Conservation (phyloP, 805 yeast genomes). For the Citeromyces nyonsensis region DNA sequence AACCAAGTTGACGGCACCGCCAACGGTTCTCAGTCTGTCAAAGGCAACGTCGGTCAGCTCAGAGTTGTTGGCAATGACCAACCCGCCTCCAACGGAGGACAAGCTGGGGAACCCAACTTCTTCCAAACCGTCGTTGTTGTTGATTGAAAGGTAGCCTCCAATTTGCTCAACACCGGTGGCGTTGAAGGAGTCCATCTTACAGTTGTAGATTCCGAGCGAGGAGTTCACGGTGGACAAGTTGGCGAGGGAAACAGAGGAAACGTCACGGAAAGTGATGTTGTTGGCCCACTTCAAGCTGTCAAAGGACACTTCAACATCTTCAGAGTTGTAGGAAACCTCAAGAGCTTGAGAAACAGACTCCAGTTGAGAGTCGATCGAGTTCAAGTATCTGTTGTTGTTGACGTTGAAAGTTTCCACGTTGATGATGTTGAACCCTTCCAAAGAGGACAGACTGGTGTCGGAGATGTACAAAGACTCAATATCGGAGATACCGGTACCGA, state of each 20-base stretch:
- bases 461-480: constrained; percentile 59
- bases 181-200: constrained; percentile 41
- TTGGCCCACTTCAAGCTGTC: constrained; percentile 71
- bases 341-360: constrained; percentile 60
- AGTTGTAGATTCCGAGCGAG: constrained; percentile 68
- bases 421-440: constrained; percentile 44
- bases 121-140: constrained; percentile 59
- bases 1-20: constrained; percentile 73
- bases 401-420: constrained; percentile 48
- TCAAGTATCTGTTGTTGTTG: constrained; percentile 81
- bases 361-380: constrained; percentile 56
- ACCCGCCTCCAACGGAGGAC: constrained; percentile 81
- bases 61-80: constrained; percentile 77
- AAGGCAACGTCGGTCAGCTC: constrained; percentile 49
- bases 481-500: constrained; percentile 53
- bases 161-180: constrained; percentile 39
- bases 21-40: constrained; percentile 54
- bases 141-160: constrained; percentile 72
- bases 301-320: constrained; percentile 51
- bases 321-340: constrained; percentile 77
- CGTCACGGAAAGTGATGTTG: constrained; percentile 75
- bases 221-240: constrained; percentile 62
- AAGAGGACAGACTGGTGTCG: constrained; percentile 55
- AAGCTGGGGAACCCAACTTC: constrained; percentile 55
- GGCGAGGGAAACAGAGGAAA: constrained; percentile 55